phyloP scores from a whole-genome alignment of 2,329 filamentous ascomycete species.

The Calonectria leucothoes region DNA sequence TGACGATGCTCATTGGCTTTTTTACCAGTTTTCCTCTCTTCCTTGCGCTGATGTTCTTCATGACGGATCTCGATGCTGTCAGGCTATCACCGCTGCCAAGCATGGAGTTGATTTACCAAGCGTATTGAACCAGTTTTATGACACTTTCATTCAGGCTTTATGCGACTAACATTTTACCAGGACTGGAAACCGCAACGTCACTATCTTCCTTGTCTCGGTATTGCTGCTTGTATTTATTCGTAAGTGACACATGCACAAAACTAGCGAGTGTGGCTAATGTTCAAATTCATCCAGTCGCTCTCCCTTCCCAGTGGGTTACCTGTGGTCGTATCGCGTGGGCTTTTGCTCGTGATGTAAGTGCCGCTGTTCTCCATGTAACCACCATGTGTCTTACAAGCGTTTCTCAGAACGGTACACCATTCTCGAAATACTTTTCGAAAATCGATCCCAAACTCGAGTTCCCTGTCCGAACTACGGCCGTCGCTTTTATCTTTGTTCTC shows the following conservation, averaged over 20 bases:
- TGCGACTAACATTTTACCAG: not conserved
- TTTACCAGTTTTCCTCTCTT: slow-evolving; percentile 11
- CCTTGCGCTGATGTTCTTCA: slow-evolving; percentile 22
- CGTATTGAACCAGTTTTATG: not conserved
- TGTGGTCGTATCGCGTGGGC: slow-evolving; percentile 14
- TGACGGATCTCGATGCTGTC: slow-evolving; percentile 23
- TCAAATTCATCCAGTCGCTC: not conserved
- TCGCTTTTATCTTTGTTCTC: slow-evolving; percentile 9
- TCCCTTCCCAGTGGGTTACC: slow-evolving; percentile 13
- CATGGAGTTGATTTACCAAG: slow-evolving; percentile 24
- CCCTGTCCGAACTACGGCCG: not conserved
- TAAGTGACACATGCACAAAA: not conserved
- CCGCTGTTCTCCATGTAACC: no score
- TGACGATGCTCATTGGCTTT: slow-evolving; percentile 21
- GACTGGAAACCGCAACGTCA: slow-evolving; percentile 14
- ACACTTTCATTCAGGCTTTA: not conserved
- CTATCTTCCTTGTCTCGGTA: not conserved
- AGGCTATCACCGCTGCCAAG: slow-evolving; percentile 18
- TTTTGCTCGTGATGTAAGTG: slow-evolving; percentile 17
- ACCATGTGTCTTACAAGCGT: no score
- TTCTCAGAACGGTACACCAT: slow-evolving; percentile 1
- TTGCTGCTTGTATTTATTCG: slow-evolving; percentile 10
- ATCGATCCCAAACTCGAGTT: not conserved
- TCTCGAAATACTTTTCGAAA: slow-evolving; percentile 6
- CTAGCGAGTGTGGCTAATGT: not conserved